Evolutionary conservation across 352 stramenopile species (phyloP).

Genomic region (Globisporangium nodosum): DNA sequence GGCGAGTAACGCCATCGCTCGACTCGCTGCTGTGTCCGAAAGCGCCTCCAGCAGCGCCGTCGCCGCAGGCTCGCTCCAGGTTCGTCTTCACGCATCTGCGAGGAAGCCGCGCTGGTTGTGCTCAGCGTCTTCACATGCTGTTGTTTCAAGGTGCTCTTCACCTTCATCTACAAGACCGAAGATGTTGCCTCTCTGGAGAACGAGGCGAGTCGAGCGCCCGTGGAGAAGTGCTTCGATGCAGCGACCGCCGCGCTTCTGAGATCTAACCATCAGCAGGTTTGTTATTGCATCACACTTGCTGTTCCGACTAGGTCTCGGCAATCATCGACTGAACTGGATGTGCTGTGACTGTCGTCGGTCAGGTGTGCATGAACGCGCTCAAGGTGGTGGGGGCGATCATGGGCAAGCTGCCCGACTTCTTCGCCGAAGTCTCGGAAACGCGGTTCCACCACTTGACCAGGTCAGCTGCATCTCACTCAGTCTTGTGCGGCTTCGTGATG

Average conservation of each 20-base stretch:
- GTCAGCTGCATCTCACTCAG: slow-evolving; percentile 11
- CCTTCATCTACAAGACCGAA: slow-evolving; percentile 13
- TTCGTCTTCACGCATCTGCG: not conserved
- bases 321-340: not conserved
- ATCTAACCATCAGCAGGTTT: not conserved
- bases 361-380: slow-evolving; percentile 48
- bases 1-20: slow-evolving; percentile 1
- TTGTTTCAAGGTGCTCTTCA: slow-evolving; percentile 10
- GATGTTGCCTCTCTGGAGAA: slow-evolving; percentile 3
- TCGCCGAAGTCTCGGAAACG: slow-evolving; percentile 17
- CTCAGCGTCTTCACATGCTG: not conserved
- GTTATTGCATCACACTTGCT: too few species aligned
- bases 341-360: not conserved
- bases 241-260: not conserved
- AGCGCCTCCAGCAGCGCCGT: slow-evolving; percentile 6
- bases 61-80: slow-evolving; percentile 10
- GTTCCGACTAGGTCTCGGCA: too few species aligned
- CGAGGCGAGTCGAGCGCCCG: not conserved
- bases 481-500: too few species aligned
- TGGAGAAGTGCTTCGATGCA: slow-evolving; percentile 3
- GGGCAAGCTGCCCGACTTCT: slow-evolving; percentile 37
- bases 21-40: not conserved
- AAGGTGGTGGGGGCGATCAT: slow-evolving; percentile 56
- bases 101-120: not conserved
- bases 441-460: slow-evolving; percentile 24